Base-by-base conservation (phyloP, 495 filamentous ascomycete genomes). In the Xanthoparmelia taractica region DNA sequence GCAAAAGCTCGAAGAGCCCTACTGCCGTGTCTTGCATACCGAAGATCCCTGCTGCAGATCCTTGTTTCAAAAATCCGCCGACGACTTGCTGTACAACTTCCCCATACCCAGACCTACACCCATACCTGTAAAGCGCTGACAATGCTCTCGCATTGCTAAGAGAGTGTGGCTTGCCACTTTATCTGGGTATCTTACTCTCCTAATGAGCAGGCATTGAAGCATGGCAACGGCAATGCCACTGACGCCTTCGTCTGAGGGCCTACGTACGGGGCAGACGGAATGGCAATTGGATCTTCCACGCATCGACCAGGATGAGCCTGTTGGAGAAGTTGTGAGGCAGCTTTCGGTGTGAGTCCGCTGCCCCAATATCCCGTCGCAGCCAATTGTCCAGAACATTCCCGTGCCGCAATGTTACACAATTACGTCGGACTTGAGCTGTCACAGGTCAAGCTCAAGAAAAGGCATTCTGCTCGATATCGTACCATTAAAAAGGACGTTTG, bases 271-370 rank as follows among this genome's bases (percentile, higher is more conserved):
- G 25, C 38, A 40, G 0, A 25, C 48, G 8, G 60, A 40, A 2
- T 45, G 37, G 38, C 60, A 62, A 7, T 55, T 59, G 34, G 45
- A 40, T 36, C 52, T 86, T 18, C 88, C 86, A 11, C 74, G 81
- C 59, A 89, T 91, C 67, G 76, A 75, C 15, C 78, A 82, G 33
- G 75, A 86, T 45, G 88, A 91, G 67, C 70, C 76, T 13, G 85
- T 92, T 60, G 78, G 83, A 15, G 79, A 82, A 56, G 76, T 91
- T n/a, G 78, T 90, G 54, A 83, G 82, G 70, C 85, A 88, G 69
- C 74, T 92, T 20, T 85, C 86, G 25, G 74, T 79, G 86, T 90
- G 76, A 68, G 78, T 54, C 23, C 45, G n/a, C 25, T 17, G 48
- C 20, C 11, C 27, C 47, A 33, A 11, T n/a, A 5, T 31, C 13